These are phyloP conservation scores for Hordeum pubiflorum DNA, from an alignment of 202 grass and related monocot species.

Conservation along the genomic window DNA sequence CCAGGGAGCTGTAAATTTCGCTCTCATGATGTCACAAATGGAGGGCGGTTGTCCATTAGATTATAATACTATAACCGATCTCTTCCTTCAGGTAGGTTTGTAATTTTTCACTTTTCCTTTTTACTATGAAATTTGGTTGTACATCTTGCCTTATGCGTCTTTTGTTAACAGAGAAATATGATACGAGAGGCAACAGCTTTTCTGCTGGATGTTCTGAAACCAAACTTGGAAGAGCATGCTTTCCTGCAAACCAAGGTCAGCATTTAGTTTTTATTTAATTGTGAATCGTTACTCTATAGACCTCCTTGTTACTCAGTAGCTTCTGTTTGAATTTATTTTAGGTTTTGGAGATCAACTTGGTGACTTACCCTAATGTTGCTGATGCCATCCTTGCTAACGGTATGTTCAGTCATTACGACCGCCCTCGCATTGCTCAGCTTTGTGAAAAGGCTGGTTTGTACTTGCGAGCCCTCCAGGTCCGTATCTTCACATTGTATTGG, in stretches of 20 bases:
- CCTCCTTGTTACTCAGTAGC: conserved; percentile 5
- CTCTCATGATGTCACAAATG: conserved; percentile 96
- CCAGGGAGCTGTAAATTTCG: conserved; percentile 75
- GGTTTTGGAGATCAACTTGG: conserved; percentile 98
- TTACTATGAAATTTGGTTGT: conserved; percentile 13
- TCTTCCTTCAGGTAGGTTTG: conserved; percentile 80
- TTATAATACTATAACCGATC: conserved; percentile 94
- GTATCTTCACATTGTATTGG: conserved; percentile 18
- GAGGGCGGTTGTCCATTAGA: conserved; percentile 87
- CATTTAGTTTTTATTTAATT: conserved; percentile 9
- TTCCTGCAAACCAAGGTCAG: conserved; percentile 96
- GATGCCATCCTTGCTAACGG: conserved; percentile 98
- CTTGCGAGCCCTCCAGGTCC: conserved; percentile 85
- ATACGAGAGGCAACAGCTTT: conserved; percentile 97
- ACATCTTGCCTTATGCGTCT: conserved; percentile 1
- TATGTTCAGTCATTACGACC: conserved; percentile 84
- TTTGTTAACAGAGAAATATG: conserved; percentile 72
- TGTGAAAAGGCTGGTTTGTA: conserved; percentile 93
- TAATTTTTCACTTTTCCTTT: background rate
- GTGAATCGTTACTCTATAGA: conserved; percentile 24
- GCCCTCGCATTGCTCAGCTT: conserved; percentile 83
- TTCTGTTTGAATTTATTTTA: conserved; percentile 36
- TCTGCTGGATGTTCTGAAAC: conserved; percentile 92
- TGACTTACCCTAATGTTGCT: conserved; percentile 95
- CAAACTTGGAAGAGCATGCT: conserved; percentile 81